phyloP scores from a whole-genome alignment of 306 rosid genomes.

The Bauhinia variegata region DNA sequence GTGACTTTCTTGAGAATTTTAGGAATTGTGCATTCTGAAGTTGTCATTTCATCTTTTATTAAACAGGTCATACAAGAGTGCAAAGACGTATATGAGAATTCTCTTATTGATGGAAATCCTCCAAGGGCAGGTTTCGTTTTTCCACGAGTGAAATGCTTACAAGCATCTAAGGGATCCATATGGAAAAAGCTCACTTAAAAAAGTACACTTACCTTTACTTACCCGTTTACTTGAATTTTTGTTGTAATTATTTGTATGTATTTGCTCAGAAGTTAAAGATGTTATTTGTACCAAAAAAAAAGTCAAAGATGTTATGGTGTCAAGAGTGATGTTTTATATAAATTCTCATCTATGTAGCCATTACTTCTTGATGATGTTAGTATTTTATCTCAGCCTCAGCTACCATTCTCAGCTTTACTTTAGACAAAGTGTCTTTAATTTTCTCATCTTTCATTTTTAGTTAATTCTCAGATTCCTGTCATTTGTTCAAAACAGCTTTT shows the following conservation, averaged over 20 bases:
- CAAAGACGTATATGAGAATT: slow-evolving; percentile 90
- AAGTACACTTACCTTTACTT: too few species aligned
- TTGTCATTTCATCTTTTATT: slow-evolving; percentile 24
- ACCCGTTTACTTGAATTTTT: slow-evolving; percentile 4
- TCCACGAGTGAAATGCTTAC: slow-evolving; percentile 75
- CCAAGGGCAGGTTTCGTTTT: slow-evolving; percentile 82
- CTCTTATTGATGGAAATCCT: slow-evolving; percentile 80
- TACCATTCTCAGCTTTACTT: neutral
- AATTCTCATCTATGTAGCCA: neutral
- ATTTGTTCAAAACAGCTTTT: slow-evolving; percentile 2
- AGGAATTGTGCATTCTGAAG: slow-evolving; percentile 30
- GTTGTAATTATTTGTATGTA: slow-evolving; percentile 13
- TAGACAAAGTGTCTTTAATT: neutral
- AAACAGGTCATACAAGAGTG: slow-evolving; percentile 93
- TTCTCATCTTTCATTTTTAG: neutral
- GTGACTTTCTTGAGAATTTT: slow-evolving; percentile 1
- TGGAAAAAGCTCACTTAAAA: slow-evolving; percentile 85
- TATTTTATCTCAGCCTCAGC: neutral
- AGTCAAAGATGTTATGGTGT: neutral
- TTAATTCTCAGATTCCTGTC: neutral
- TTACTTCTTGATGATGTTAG: neutral
- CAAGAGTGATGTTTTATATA: slow-evolving; percentile 17
- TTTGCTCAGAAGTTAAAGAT: slow-evolving; percentile 11
- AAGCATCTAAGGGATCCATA: slow-evolving; percentile 62
- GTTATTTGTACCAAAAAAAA: too few species aligned